These are phyloP conservation scores for Mycena belliarum DNA, from an alignment of 768 basidiomycete species.

Conservation along the genomic window DNA sequence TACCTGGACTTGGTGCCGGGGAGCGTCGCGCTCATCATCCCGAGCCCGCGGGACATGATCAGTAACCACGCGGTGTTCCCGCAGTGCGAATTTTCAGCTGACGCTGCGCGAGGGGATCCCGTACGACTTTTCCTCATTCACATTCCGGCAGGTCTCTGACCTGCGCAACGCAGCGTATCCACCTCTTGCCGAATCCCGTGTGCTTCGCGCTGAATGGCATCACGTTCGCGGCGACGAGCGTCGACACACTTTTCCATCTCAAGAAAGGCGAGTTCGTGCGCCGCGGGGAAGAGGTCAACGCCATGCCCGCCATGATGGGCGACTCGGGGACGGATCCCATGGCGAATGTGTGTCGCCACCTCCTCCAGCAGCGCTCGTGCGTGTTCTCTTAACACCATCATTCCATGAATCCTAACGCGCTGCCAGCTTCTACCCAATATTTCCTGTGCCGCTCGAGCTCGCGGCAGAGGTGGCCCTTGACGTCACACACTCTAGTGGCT, in stretches of 20 bases:
- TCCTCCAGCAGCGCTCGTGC: slow-evolving; percentile 87
- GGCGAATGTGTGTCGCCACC: slow-evolving; percentile 73
- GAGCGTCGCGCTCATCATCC: slow-evolving; percentile 76
- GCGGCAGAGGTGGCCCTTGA: slow-evolving; percentile 87
- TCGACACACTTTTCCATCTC: slow-evolving; percentile 89
- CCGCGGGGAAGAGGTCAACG: slow-evolving; percentile 61
- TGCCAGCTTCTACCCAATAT: slow-evolving; percentile 89
- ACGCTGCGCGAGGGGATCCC: slow-evolving; percentile 45
- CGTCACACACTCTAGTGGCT: slow-evolving; percentile 66
- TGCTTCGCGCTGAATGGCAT: slow-evolving; percentile 85
- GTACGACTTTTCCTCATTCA: slow-evolving; percentile 38
- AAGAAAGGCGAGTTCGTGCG: slow-evolving; percentile 80
- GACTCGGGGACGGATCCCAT: slow-evolving; percentile 68
- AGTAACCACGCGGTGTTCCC: slow-evolving; percentile 84
- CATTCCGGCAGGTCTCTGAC: neutral
- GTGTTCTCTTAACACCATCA: slow-evolving; percentile 15
- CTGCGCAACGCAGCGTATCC: slow-evolving; percentile 57
- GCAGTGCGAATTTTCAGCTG: slow-evolving; percentile 60
- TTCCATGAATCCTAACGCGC: neutral
- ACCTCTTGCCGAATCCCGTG: slow-evolving; percentile 83
- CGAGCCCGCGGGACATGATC: slow-evolving; percentile 80
- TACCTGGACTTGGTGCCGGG: slow-evolving; percentile 65
- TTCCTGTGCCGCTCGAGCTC: slow-evolving; percentile 78
- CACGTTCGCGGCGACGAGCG: slow-evolving; percentile 75
- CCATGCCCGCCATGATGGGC: slow-evolving; percentile 40